Base-by-base conservation (phyloP, 2,329 filamentous ascomycete genomes). In the Coniosporium tulheliwenetii region DNA sequence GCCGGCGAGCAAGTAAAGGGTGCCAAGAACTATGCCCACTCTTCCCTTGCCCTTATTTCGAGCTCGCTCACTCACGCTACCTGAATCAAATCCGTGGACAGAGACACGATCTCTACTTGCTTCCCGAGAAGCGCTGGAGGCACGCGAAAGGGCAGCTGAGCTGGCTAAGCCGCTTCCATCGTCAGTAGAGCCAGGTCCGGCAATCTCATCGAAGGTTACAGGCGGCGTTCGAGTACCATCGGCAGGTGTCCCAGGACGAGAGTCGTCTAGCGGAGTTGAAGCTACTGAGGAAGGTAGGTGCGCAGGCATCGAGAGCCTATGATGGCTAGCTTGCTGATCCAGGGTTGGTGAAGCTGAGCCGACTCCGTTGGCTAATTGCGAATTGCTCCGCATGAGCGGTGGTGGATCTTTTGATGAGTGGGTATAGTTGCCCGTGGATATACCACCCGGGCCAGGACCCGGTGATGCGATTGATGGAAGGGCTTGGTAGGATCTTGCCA, bases 1-100 rank as follows among this genome's bases (percentile, higher is more conserved):
- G 19, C 91, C 91, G 40, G 85, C 82, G 59, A 87, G 82, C 49
- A 98, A 73, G 57, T 89, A 93, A 48, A 95, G 68, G 12, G 82
- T 85, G 1, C 85, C 89, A 48, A 93, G 70, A 8, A 93, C 73
- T 42, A 95, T 79, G 15, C 77, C 76, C 10, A 84, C 73, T 41
- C 89, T 77, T 26, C 82, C 81, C 57, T 82, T 87, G 29, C 85
- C 85, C 56, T 85, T 85, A 49, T 80, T 79, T 45, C 85, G 79
- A 56, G 78, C 82, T 46, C 81, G 71, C 54, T 94, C 85, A 48
- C 79, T 81, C 44, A 81, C 66, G 42, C 81, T 80, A 8, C 61
- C 60, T 16, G 65, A 62, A 2, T 64, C 64, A 38, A 93, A 85
- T 0, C 85, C 85, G 41, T 73, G 70, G 15, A 73, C 63, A 16